A percentile compares a stretch with the other conserved stretches of the same genome.
Evolutionary conservation across 257 asterid genomes (phyloP).

Genomic region (Solanum corneliomulleri): DNA sequence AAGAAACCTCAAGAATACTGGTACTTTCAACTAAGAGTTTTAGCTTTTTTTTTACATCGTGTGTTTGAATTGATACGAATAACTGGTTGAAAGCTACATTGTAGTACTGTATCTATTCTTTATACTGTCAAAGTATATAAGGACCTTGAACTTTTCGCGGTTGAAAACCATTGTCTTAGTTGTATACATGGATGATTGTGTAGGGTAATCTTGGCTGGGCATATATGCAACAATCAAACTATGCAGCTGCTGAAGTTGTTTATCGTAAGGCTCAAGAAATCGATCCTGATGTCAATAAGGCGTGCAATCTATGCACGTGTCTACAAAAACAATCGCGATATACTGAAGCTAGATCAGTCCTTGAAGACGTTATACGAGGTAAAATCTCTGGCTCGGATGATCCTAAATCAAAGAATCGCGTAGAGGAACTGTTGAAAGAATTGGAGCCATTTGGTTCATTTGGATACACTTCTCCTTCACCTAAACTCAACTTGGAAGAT

Average conservation of each 20-base stretch:
- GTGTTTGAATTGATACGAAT: neutral
- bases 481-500: slow-evolving; percentile 27
- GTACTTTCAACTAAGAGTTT: slow-evolving; percentile 11
- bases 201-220: slow-evolving; percentile 98
- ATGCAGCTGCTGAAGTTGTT: slow-evolving; percentile 57
- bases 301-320: slow-evolving; percentile 64
- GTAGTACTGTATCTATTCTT: neutral
- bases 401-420: slow-evolving; percentile 39
- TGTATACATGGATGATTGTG: neutral
- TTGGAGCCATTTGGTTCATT: slow-evolving; percentile 18
- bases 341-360: slow-evolving; percentile 46
- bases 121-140: neutral
- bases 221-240: slow-evolving; percentile 67
- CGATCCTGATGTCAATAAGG: slow-evolving; percentile 78
- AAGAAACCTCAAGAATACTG: slow-evolving; percentile 84
- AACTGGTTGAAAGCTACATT: neutral
- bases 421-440: slow-evolving; percentile 43
- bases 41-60: neutral
- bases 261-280: slow-evolving; percentile 65
- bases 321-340: slow-evolving; percentile 51
- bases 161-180: neutral
- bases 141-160: neutral
- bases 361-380: slow-evolving; percentile 43
- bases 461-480: slow-evolving; percentile 1
- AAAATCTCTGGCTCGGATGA: slow-evolving; percentile 51